Conservation (phyloP, 257 asterid genomes). For the Fraxinus americana region DNA sequence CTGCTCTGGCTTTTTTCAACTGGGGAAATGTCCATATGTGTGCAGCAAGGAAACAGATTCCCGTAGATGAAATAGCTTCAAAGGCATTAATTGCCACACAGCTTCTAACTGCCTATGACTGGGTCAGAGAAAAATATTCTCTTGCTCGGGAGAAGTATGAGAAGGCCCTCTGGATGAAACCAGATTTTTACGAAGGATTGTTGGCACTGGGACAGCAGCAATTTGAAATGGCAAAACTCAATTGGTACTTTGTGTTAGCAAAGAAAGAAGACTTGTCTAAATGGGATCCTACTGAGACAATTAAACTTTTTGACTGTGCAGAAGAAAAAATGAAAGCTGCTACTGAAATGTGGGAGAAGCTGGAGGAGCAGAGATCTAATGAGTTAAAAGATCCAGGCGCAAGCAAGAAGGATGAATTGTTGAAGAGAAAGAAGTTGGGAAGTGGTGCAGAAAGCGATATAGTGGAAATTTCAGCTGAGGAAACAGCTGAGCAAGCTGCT, state of each 20-base stretch:
- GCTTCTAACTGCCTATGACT: constrained; percentile 77
- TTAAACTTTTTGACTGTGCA: constrained; percentile 71
- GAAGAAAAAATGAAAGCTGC: constrained; percentile 88
- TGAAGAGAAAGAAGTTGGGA: constrained; percentile 61
- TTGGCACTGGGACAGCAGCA: constrained; percentile 92
- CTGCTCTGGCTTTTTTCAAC: constrained; percentile 91
- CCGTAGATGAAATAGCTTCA: constrained; percentile 74
- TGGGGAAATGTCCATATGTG: constrained; percentile 99
- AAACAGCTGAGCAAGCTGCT: constrained; percentile 83
- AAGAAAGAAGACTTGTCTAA: constrained; percentile 71
- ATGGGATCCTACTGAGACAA: constrained; percentile 85
- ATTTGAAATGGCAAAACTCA: constrained; percentile 96
- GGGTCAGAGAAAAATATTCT: constrained; percentile 82
- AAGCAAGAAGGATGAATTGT: constrained; percentile 66
- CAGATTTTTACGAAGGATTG: constrained; percentile 81
- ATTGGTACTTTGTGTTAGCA: constrained; percentile 84
- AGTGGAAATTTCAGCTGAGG: constrained; percentile 61
- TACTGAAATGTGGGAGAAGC: constrained; percentile 93
- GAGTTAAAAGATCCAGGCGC: constrained; percentile 63
- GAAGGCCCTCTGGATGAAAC: constrained; percentile 70
- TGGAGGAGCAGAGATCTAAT: constrained; percentile 86
- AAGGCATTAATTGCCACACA: constrained; percentile 68
- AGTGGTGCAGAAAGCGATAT: constrained; percentile 51
- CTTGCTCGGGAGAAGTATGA: constrained; percentile 80
- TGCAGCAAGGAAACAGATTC: constrained; percentile 89